Base-by-base conservation (phyloP, 495 filamentous ascomycete species). In the Neurospora tetraspora region DNA sequence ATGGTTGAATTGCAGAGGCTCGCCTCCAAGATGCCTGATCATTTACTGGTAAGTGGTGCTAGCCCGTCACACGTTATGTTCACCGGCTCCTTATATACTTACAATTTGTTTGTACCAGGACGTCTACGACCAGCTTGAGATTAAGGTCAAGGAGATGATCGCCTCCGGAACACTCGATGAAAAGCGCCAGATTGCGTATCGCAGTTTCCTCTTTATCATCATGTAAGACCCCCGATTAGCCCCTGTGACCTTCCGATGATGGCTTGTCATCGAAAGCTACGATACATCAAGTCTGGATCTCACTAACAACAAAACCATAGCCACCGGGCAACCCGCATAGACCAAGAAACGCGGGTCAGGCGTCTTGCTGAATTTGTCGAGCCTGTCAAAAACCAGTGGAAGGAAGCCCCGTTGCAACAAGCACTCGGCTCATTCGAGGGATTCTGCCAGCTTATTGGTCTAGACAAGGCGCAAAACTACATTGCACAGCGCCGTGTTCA, bases 141-240 rank as follows among this genome's bases (percentile, higher is more conserved):
- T 85, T 7, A 94, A 94, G 78, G 91, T 98, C 71, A 89, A 89
- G 72, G 92, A 94, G 75, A 91, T 98, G 79, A 88, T 93, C 53
- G 79, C 90, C 61, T 87, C 89, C 4, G 90, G 91, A 69, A 89
- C 85, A 18, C 83, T 92, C 8, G 94, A 97, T 76, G 90, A 94
- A 75, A 91, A 92, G 74, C 88, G 88, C 23, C 85, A 88, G 61
- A 84, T 88, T 37, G 85, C 85, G 0, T 86, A 93, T 84, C 87
- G 91, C 84, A 89, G 90, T 76, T 89, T 97, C 80, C 84, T 99
- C 4, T 94, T 98, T 73, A 96, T 96, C 14, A 97, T 99, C 75
- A 90, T 95, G 92, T 92, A 86, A 79, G 82, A 70, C 34, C 8
- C 37, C n/a, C 18, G n/a, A 14, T 27, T 16, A 68, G 36, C 34